A percentile compares a stretch with the other conserved stretches of the same genome.
Evolutionary conservation across 495 filamentous ascomycete genomes (phyloP).

Genomic region (Hyaloscypha variabilis): DNA sequence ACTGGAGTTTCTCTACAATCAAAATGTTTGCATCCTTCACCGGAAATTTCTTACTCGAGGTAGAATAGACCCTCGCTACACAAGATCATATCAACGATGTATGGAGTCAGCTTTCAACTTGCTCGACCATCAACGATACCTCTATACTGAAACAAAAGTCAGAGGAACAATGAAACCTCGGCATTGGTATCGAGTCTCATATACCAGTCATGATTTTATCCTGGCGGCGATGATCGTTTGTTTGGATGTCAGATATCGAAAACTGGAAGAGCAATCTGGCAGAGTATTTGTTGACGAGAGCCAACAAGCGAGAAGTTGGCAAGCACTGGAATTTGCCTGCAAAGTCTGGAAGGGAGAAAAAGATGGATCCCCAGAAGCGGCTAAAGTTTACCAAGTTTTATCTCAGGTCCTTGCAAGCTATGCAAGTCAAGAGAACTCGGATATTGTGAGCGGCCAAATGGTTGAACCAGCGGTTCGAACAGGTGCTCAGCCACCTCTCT

Average conservation of each 20-base stretch:
- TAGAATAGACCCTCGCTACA: slow-evolving; percentile 21
- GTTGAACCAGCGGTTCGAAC: background rate
- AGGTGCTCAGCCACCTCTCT: background rate
- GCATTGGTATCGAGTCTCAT: slow-evolving; percentile 58
- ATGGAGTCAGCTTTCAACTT: slow-evolving; percentile 29
- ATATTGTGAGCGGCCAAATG: background rate
- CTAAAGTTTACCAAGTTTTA: slow-evolving; percentile 21
- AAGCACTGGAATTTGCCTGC: slow-evolving; percentile 11
- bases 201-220: slow-evolving; percentile 86
- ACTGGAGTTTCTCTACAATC: slow-evolving; percentile 70
- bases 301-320: slow-evolving; percentile 2
- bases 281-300: background rate
- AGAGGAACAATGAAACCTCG: background rate
- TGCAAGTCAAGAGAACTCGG: background rate
- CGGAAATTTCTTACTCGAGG: slow-evolving; percentile 68
- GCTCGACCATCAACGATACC: slow-evolving; percentile 21
- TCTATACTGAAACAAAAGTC: slow-evolving; percentile 9
- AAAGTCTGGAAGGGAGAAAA: slow-evolving; percentile 16
- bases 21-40: slow-evolving; percentile 71
- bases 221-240: slow-evolving; percentile 86
- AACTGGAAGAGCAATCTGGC: background rate
- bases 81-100: slow-evolving; percentile 27
- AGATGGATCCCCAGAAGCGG: slow-evolving; percentile 3
- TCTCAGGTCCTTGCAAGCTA: slow-evolving; percentile 16
- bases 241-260: slow-evolving; percentile 62